Evolutionary conservation across 2,329 filamentous ascomycete species (phyloP), one percentile per base, ranked within the genome.

Genomic region (Fusarium continuum): DNA sequence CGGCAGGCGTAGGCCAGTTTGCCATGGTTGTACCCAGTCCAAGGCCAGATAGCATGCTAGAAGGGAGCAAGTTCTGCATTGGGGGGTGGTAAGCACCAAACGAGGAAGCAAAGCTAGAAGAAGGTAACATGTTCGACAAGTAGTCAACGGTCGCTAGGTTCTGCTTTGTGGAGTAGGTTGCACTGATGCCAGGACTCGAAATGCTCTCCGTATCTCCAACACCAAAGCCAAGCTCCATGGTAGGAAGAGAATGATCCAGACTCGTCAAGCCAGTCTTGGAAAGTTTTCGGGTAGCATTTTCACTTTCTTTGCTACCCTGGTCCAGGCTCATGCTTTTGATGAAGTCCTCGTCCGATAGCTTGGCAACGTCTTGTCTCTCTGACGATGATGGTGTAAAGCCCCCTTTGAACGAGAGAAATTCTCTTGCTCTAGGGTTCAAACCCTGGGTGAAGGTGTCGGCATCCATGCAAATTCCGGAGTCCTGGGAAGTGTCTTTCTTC

Each of bases 401-500:
- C 10, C 38, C 47, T 11, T 43, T 61, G 25, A 75, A 67, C 1
- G 74, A 75, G 8, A 76, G 59, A 43, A 76, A 75, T 36, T 76
- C 74, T 50, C 74, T 72, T 32, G 74, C 74, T 55, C 65, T 71
- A 5, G 74, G 74, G 38, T 76, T 76, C 59, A 75, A 61, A 1
- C 58, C 65, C 19, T 60, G 64, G 17, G 54, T 47, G 23, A 61
- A 56, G 19, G 41, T 10, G 7, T 54, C 19, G 4, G 41, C 17
- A 22, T 59, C 54, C 8, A 64, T 32, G 17, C n/a, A 65, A 26
- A 65, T 36, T 8, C 59, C 61, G 3, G 68, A 70, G 57, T 70
- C 68, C 4, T 39, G 51, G 17, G 68, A 65, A 13, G 31, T 52
- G 2, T 63, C 61, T 23, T 61, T 59, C 3, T 43, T 35, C 9